Percentiles rank a stretch among this genome's conserved stretches.
Evolutionary conservation across 192 early-diverging fungal genomes (phyloP).

Genomic region (Gaertneriomyces sp.): DNA sequence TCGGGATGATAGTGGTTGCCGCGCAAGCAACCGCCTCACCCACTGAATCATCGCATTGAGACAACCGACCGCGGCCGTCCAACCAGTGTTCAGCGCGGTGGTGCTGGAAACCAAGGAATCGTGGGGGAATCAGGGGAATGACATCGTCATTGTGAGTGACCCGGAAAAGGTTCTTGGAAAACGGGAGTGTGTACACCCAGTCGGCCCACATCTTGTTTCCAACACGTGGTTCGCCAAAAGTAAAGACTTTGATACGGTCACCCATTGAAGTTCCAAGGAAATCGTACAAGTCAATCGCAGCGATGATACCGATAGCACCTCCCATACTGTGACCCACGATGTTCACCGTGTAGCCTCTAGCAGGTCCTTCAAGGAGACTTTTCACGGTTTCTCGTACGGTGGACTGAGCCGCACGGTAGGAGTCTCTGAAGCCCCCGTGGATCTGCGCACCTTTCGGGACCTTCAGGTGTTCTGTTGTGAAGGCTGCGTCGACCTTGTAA

Average conservation of each 20-base stretch:
- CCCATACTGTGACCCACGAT: conserved; percentile 41
- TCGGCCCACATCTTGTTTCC: conserved; percentile 34
- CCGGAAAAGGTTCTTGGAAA: conserved; percentile 17
- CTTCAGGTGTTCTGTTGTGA: not conserved
- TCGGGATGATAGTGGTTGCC: conserved; percentile 2
- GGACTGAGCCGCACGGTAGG: conserved; percentile 1
- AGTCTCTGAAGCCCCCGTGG: conserved; percentile 29
- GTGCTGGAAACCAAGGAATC: conserved; percentile 22
- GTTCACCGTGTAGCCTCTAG: conserved; percentile 16
- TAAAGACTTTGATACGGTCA: conserved; percentile 23
- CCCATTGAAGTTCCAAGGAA: conserved; percentile 4
- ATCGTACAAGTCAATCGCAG: conserved; percentile 31
- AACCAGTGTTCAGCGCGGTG: conserved; percentile 29
- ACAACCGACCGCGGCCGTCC: conserved; percentile 9
- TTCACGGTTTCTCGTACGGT: conserved; percentile 8
- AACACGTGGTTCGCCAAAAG: conserved; percentile 39
- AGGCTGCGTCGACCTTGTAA: conserved; percentile 20
- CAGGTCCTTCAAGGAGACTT: not conserved
- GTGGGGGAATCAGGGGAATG: conserved; percentile 28
- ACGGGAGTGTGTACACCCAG: conserved; percentile 21
- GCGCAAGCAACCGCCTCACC: conserved; percentile 18
- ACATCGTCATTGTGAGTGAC: conserved; percentile 27
- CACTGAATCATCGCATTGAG: conserved; percentile 23
- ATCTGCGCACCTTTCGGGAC: conserved; percentile 20
- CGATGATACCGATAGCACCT: conserved; percentile 29